phyloP scores from a whole-genome alignment of 805 yeast species.

The Candida oleophila region DNA sequence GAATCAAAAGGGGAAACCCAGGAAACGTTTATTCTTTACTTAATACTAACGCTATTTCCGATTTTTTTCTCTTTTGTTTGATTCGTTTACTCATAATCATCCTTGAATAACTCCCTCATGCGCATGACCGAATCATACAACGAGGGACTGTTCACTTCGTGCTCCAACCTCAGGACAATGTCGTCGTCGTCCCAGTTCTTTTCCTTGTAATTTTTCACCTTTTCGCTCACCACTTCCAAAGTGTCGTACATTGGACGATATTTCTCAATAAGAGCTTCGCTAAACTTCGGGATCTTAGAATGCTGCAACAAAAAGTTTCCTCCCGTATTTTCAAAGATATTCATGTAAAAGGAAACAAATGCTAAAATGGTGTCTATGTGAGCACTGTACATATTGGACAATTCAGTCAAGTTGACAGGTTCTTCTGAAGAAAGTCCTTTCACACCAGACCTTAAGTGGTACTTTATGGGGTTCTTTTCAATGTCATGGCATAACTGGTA shows the following conservation, averaged over 20 bases:
- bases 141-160: constrained; percentile 12
- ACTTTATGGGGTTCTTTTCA: constrained; percentile 46
- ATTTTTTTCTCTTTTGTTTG: background rate
- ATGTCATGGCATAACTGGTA: constrained; percentile 43
- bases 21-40: too few species aligned
- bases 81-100: constrained; percentile 20
- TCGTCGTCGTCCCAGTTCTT: constrained; percentile 41
- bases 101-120: constrained; percentile 21
- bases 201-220: constrained; percentile 30
- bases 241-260: constrained; percentile 20
- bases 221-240: constrained; percentile 19
- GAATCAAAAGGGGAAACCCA: too few species aligned
- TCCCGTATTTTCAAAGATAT: constrained; percentile 28
- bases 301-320: constrained; percentile 30
- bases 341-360: constrained; percentile 28
- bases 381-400: constrained; percentile 19
- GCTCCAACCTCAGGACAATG: constrained; percentile 32
- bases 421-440: constrained; percentile 28
- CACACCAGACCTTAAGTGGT: constrained; percentile 43
- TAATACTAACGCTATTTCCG: too few species aligned
- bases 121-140: constrained; percentile 24
- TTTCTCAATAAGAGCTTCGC: constrained; percentile 20
- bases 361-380: constrained; percentile 22
- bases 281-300: constrained; percentile 36
- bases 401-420: constrained; percentile 36